Base-by-base conservation (phyloP, 257 asterid genomes). In the Solanum medicagineum region DNA sequence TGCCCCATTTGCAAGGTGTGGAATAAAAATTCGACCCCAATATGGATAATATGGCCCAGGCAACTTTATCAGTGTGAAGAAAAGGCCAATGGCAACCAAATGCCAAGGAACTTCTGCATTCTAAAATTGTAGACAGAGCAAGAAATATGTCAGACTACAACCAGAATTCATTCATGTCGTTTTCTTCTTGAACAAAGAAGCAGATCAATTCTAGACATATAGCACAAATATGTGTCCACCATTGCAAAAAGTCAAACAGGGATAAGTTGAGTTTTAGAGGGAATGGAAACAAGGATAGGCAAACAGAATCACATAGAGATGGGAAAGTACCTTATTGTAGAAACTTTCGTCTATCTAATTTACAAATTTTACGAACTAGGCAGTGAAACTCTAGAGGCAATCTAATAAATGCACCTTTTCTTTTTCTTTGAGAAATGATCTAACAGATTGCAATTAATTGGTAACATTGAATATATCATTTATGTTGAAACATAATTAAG, bases 1-100 rank as follows among this genome's bases (percentile, higher is more conserved):
- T 80, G 90, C 98, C 55, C 98, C 99, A 84, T 94, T 96, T 62
- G 97, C 98, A 20, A 96, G 87, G 88, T 94, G 98, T 13, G 99
- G 99, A 81, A 96, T 90, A 73, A 96, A 87, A 81, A 96, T 86
- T 40, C 99, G 96, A 20, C 99, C 99, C 98, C 98, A 96, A 62
- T 94, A 94, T 54, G 98, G 97, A 88, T 96, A 96, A 90, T 93
- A 94, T 29, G 99, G 99, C 29, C 99, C 99, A 4, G 97, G 95
- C 87, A 91, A 84, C 88, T 96, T 96, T 85, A 96, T 89, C 90
- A 96, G 47, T 8, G 94, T 89, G 88, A 93, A 96, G 84, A 93
- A 91, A 81, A 89, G 62, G 22, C 87, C 84, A 80, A 93, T 62
- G 71, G 87, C 89, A 84, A 96, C 88, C 85, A 94, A 91, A 91